Base-by-base conservation (phyloP, 495 filamentous ascomycete genomes). In the Aspergillus funiculosus region DNA sequence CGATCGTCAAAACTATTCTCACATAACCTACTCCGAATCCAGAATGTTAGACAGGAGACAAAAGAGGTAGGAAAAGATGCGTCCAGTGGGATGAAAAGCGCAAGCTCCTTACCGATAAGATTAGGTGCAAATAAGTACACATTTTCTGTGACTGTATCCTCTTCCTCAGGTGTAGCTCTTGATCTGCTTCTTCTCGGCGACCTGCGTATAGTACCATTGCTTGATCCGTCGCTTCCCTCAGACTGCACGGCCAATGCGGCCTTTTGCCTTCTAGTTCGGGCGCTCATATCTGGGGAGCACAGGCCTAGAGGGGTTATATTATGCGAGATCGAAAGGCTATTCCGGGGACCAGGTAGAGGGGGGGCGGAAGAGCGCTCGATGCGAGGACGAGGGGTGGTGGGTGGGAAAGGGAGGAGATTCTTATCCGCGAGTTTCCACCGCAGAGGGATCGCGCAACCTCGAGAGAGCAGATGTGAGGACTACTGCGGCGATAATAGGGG, bases 101-200 rank as follows among this genome's bases (percentile, higher is more conserved):
- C 22, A 31, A 39, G 28, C 54, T 76, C 58, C 80, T 43, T 75
- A 94, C 89, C 91, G 54, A 97, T 96, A 18, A 96, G 66, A 54
- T 98, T 98, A 5, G 92, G 92, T 53, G 79, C 82, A 68, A 96
- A 96, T n/a, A 95, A 64, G 56, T 95, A 98, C 49, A 98, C 85
- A 64, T 95, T 96, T 72, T 95, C 91, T 26, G 74, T 61, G 6
- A 67, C 57, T 34, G 76, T 69, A 21, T 64, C 56, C 18, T 53
- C 51, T 11, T 17, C 30, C 11, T 48, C 37, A 19, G 30, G 27
- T 11, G 43, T 25, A 31, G 53, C 41, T 10, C 59, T 57, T 7
- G 44, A 50, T 8, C 41, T 50, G 31, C 56, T 56, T 37, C 59
- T 63, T 39, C 62, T 65, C 11, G 59, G 58, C 15, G 66, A 58